Percentiles rank a stretch among this genome's conserved stretches.
Evolutionary conservation across 768 basidiomycete species (phyloP).

Genomic region (Neoboletus brunneissimus): DNA sequence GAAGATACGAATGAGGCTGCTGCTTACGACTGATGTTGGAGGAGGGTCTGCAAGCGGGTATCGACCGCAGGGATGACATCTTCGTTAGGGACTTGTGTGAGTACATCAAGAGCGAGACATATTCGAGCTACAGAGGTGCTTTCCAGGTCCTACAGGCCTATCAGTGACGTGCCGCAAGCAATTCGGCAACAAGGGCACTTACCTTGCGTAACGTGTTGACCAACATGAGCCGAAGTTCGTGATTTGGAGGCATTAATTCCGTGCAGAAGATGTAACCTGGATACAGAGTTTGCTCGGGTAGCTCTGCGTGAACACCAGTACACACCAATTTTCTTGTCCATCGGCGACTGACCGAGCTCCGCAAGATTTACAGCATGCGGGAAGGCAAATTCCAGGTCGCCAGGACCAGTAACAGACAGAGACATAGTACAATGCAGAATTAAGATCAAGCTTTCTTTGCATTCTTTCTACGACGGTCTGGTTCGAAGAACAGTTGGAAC

Average conservation of each 20-base stretch:
- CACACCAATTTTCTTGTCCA: constrained; percentile 68
- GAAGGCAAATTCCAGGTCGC: constrained; percentile 68
- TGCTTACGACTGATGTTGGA: constrained; percentile 76
- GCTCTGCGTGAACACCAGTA: not conserved
- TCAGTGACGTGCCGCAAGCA: constrained; percentile 2
- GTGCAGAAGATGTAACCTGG: constrained; percentile 78
- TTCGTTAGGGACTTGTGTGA: constrained; percentile 58
- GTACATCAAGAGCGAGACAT: constrained; percentile 68
- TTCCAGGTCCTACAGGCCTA: constrained; percentile 62
- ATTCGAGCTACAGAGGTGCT: constrained; percentile 52
- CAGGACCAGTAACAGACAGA: constrained; percentile 39
- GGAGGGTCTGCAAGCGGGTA: constrained; percentile 57
- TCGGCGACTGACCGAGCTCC: constrained; percentile 58
- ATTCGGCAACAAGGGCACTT: constrained; percentile 4
- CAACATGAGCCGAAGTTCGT: constrained; percentile 78
- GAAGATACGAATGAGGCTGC: constrained; percentile 25
- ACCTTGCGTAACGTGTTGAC: constrained; percentile 87
- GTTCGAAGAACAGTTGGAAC: constrained; percentile 6
- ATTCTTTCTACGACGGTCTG: constrained; percentile 46
- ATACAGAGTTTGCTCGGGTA: constrained; percentile 1
- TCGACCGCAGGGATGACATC: constrained; percentile 78
- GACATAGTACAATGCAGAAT: constrained; percentile 68
- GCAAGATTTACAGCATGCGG: constrained; percentile 75
- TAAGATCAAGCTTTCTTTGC: constrained; percentile 64
- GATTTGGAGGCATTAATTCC: constrained; percentile 62